These are phyloP conservation scores for Quercus rubra DNA, from an alignment of 306 rosid genomes.

Conservation along the genomic window DNA sequence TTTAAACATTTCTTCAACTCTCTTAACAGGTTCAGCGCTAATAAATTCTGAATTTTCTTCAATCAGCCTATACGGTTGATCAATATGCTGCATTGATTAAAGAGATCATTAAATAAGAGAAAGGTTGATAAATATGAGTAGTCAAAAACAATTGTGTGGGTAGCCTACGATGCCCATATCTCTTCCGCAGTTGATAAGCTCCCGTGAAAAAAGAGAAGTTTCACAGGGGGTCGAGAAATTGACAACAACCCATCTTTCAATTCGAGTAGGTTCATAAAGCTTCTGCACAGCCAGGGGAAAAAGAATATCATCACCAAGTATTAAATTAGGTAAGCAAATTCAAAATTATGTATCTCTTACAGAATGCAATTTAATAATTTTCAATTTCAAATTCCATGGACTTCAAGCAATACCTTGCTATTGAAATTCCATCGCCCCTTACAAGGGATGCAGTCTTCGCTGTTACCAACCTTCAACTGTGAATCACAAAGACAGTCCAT, in stretches of 20 bases:
- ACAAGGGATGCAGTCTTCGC: constrained; percentile 60
- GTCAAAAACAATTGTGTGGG: background rate
- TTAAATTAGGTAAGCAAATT: constrained; percentile 9
- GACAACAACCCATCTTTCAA: constrained; percentile 69
- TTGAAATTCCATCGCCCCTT: constrained; percentile 91
- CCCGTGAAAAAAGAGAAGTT: constrained; percentile 69
- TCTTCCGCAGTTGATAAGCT: constrained; percentile 89
- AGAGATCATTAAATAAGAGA: constrained; percentile 20
- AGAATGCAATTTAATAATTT: background rate
- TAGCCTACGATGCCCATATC: constrained; percentile 81
- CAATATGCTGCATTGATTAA: constrained; percentile 58
- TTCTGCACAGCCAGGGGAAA: constrained; percentile 37
- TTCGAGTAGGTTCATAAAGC: constrained; percentile 46
- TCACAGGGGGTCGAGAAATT: constrained; percentile 92
- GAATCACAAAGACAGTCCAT: constrained; percentile 17
- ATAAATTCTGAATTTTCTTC: constrained; percentile 16
- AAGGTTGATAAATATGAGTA: constrained; percentile 14
- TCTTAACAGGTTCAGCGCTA: background rate
- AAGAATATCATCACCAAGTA: constrained; percentile 11
- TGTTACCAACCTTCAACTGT: constrained; percentile 82
- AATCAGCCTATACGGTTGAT: constrained; percentile 63
- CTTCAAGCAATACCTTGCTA: constrained; percentile 55
- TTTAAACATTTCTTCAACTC: constrained; percentile 85
- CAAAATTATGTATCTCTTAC: constrained; percentile 2
- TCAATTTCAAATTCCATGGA: background rate